Percentiles rank a stretch among this genome's conserved stretches.
These are phyloP conservation scores for Malus hybrid DNA, from an alignment of 331 rosid genomes.

Conservation along the genomic window DNA sequence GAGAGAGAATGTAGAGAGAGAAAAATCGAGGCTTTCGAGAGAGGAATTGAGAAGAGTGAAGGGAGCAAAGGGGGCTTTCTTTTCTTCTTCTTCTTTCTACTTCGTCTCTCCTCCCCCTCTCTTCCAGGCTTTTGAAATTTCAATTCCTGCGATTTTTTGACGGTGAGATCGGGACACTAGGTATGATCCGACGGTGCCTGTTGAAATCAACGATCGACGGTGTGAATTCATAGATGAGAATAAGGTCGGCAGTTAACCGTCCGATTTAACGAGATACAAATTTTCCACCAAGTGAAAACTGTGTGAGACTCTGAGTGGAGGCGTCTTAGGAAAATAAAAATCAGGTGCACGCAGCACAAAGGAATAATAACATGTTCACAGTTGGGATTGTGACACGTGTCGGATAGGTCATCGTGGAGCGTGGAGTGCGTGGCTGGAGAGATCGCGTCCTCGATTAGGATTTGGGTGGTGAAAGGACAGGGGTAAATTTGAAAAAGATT, in stretches of 20 bases:
- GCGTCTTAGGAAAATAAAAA: background rate
- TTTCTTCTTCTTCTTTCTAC: slow-evolving; percentile 26
- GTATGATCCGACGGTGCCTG: slow-evolving; percentile 29
- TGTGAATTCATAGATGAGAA: slow-evolving; percentile 33
- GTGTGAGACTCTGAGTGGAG: background rate
- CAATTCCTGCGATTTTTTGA: slow-evolving; percentile 58
- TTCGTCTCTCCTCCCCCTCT: slow-evolving; percentile 72
- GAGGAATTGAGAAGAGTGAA: slow-evolving; percentile 7
- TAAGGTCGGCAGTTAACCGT: slow-evolving; percentile 26
- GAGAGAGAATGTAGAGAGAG: background rate
- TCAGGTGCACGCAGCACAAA: slow-evolving; percentile 10
- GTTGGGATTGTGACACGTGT: background rate
- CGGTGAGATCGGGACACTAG: slow-evolving; percentile 30
- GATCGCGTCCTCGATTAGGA: background rate
- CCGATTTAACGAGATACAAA: background rate
- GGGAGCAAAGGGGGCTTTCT: background rate
- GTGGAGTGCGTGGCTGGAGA: background rate
- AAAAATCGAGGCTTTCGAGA: slow-evolving; percentile 8
- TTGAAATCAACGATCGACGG: slow-evolving; percentile 19
- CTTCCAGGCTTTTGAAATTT: slow-evolving; percentile 82
- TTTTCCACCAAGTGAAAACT: background rate
- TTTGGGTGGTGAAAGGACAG: background rate
- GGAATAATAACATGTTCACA: background rate
- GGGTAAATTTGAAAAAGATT: slow-evolving; percentile 13
- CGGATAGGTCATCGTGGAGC: background rate